Conservation (phyloP, 768 basidiomycete species). For the Pleurotus platypus region DNA sequence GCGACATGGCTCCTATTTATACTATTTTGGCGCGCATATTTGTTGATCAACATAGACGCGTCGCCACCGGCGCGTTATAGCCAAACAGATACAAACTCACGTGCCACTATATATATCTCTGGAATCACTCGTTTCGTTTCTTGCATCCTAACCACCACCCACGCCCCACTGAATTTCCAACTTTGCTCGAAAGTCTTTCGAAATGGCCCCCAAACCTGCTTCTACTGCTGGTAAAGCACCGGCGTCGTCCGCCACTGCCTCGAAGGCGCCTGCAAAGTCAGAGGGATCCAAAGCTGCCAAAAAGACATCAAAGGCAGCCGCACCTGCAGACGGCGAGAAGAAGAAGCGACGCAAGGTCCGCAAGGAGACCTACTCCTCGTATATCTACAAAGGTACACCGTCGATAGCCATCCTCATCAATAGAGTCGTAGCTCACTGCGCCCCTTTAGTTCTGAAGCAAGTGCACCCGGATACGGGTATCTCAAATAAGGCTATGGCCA, state of each 20-base stretch:
- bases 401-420: not conserved
- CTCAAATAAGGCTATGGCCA: constrained; percentile 98
- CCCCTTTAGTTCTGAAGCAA: constrained; percentile 79
- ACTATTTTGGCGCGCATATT: constrained; percentile 19
- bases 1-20: constrained; percentile 19
- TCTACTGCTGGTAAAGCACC: constrained; percentile 85
- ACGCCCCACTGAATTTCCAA: constrained; percentile 10
- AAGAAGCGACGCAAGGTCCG: constrained; percentile 83
- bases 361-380: constrained; percentile 93
- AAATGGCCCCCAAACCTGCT: constrained; percentile 71
- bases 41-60: constrained; percentile 35
- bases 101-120: constrained; percentile 30
- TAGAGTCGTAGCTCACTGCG: not conserved
- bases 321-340: constrained; percentile 71
- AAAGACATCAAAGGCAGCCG: constrained; percentile 68
- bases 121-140: constrained; percentile 12
- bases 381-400: constrained; percentile 81
- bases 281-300: constrained; percentile 73
- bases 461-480: constrained; percentile 99
- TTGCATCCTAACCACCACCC: constrained; percentile 19
- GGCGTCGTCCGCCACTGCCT: constrained; percentile 55
- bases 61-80: constrained; percentile 13
- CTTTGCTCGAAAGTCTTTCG: constrained; percentile 10
- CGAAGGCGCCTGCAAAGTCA: constrained; percentile 72
- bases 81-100: constrained; percentile 33